Evolutionary conservation across 306 rosid genomes (phyloP), one percentile per base, ranked within the genome.

Genomic region (Clitoria ternatea): DNA sequence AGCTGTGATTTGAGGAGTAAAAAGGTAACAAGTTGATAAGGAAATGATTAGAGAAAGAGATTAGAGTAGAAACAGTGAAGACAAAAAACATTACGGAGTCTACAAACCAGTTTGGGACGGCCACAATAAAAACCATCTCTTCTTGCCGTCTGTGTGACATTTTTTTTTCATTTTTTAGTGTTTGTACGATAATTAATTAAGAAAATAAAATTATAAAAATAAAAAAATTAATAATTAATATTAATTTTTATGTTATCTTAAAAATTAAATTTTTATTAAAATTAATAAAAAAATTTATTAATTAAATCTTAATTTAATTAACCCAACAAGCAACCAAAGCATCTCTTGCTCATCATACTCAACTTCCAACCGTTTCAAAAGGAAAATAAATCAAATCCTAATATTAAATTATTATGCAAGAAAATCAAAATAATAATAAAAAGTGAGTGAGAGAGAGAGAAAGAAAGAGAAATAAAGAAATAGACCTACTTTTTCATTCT

Each of bases 401-500:
- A 4, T 36, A 36, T 27, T 64, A 27, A 43, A 26, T 23, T 13
- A 12, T 11, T n/a, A n/a, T n/a, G n/a, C n/a, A n/a, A n/a, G n/a
- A n/a, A n/a, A n/a, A n/a, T n/a, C n/a, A n/a, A n/a, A n/a, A n/a
- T n/a, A n/a, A n/a, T n/a, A n/a, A n/a, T n/a, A n/a, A n/a, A n/a
- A n/a, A n/a, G n/a, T n/a, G n/a, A n/a, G n/a, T n/a, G n/a, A n/a
- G n/a, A 22, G 5, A 39, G 2, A 22, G 5, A n/a, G 3, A 40
- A 18, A 5, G 35, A 10, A 8, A 60, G 11, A 61, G 63, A 55
- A 47, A 26, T 10, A 73, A 44, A 55, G 42, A 37, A 61, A 14
- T 52, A 62, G 53, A 83, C 77, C 86, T 72, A 82, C 86, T 79
- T 83, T 83, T 79, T 83, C 84, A 67, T 62, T 54, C 81, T 53